phyloP scores from a whole-genome alignment of 1,284 basidiomycete species.

The Marasmius tenuissimus region DNA sequence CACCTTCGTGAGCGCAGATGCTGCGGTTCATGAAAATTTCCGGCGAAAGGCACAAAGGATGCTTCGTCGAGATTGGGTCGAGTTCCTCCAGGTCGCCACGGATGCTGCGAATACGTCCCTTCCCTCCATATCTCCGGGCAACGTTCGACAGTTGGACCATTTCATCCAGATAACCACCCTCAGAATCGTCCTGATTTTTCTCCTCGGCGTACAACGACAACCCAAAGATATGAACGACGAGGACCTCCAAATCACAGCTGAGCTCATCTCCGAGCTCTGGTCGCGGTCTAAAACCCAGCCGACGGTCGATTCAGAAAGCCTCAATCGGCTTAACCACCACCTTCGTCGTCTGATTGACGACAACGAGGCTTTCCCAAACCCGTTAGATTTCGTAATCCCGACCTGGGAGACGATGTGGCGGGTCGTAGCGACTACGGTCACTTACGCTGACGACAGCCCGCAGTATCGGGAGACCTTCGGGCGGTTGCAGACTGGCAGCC shows the following conservation, averaged over 20 bases:
- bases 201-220: slow-evolving; percentile 35
- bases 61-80: slow-evolving; percentile 26
- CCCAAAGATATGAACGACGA: slow-evolving; percentile 26
- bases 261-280: slow-evolving; percentile 42
- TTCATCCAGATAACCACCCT: slow-evolving; percentile 46
- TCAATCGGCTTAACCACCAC: slow-evolving; percentile 22
- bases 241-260: slow-evolving; percentile 34
- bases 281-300: slow-evolving; percentile 33
- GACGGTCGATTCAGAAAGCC: not conserved
- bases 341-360: slow-evolving; percentile 40
- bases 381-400: slow-evolving; percentile 53
- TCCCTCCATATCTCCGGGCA: slow-evolving; percentile 6
- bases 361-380: slow-evolving; percentile 29
- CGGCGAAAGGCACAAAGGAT: slow-evolving; percentile 27
- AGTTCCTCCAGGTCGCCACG: slow-evolving; percentile 28
- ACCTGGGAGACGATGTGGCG: slow-evolving; percentile 64
- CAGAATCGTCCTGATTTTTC: slow-evolving; percentile 36
- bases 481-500: slow-evolving; percentile 39
- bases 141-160: slow-evolving; percentile 29
- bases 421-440: slow-evolving; percentile 48
- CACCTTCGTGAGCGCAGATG: slow-evolving; percentile 36
- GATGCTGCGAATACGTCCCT: slow-evolving; percentile 31
- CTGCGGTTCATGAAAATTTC: slow-evolving; percentile 32
- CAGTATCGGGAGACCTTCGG: slow-evolving; percentile 29
- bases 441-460: slow-evolving; percentile 31